Evolutionary conservation across 306 rosid genomes (phyloP), one percentile per base, ranked within the genome.

Genomic region (Medicago lupulina): DNA sequence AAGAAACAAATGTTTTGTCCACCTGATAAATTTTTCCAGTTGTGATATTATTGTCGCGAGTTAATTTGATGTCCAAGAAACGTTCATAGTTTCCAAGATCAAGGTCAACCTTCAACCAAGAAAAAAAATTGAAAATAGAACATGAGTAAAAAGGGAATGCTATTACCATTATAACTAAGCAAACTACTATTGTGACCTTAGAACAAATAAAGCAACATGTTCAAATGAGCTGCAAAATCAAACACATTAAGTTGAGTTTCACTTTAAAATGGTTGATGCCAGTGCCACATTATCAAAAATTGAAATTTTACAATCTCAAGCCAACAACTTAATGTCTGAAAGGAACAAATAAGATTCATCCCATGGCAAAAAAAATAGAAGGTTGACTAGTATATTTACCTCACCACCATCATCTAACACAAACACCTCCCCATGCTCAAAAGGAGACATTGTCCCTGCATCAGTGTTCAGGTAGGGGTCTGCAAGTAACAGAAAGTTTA

Each of bases 391-490:
- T 46, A 69, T 47, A 71, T 64, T 78, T 84, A 91, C 97, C 94
- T 91, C 97, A 0, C 97, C 97, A 1, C 97, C 97, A 78, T 91
- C 97, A 50, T 91, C 97, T 74, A 91, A 82, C 68, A 91, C 97
- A 80, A 89, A 91, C 78, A 91, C 97, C 69, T 91, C 97, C 50
- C 97, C 94, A 41, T 91, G 97, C 88, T 91, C 97, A 81, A 91
- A 89, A 28, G 97, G 97, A 77, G 97, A 89, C 97, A 91, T 91
- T 51, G 97, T 91, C 73, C 97, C 94, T 0, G 97, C 97, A 84
- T 91, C 97, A 1, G 90, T 91, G 80, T 91, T 91, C 70, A 91
- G 83, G 72, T 91, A 91, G 81, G 97, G 97, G 75, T 91, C 94
- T 91, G 90, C 84, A 47, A 11, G 58, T 53, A 46, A 67, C 58